These are phyloP conservation scores for Stachybotrys chartarum DNA, from an alignment of 2,329 filamentous ascomycete species.

Conservation along the genomic window DNA sequence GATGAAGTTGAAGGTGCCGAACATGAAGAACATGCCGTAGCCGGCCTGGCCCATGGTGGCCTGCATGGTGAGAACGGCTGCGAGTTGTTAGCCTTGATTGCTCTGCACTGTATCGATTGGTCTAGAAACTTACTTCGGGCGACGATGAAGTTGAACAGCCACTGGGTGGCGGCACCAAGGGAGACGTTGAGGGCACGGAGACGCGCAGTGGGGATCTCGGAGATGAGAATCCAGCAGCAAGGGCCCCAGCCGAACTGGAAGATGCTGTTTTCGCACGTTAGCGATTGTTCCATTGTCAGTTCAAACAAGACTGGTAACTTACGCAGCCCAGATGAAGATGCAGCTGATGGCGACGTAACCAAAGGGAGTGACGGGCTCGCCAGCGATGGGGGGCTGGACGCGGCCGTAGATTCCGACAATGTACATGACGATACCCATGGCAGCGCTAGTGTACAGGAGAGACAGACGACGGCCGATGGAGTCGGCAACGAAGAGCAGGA, in stretches of 20 bases:
- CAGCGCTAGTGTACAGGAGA: slow-evolving; percentile 58
- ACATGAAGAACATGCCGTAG: slow-evolving; percentile 61
- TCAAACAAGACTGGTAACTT: slow-evolving; percentile 10
- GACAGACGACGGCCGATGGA: slow-evolving; percentile 56
- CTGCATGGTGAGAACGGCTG: slow-evolving; percentile 59
- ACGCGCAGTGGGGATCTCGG: slow-evolving; percentile 61
- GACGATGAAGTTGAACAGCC: slow-evolving; percentile 70
- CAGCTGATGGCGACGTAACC: slow-evolving; percentile 65
- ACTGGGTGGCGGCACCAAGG: slow-evolving; percentile 61
- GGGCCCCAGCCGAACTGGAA: slow-evolving; percentile 68
- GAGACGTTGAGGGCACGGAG: slow-evolving; percentile 61
- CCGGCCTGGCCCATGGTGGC: slow-evolving; percentile 37
- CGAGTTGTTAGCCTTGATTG: neutral
- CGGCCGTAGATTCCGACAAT: slow-evolving; percentile 67
- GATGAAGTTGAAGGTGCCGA: slow-evolving; percentile 55
- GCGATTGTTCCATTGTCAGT: neutral
- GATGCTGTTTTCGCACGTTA: slow-evolving; percentile 28
- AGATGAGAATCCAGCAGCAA: slow-evolving; percentile 64
- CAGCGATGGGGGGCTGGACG: slow-evolving; percentile 48
- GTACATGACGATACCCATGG: slow-evolving; percentile 56
- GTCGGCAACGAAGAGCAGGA: slow-evolving; percentile 62
- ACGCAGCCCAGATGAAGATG: slow-evolving; percentile 63
- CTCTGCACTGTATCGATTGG: neutral
- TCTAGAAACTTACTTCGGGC: slow-evolving; percentile 38
- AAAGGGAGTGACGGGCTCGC: slow-evolving; percentile 45